Base-by-base conservation (phyloP, 768 basidiomycete genomes). In the Phanerochaete sordida region DNA sequence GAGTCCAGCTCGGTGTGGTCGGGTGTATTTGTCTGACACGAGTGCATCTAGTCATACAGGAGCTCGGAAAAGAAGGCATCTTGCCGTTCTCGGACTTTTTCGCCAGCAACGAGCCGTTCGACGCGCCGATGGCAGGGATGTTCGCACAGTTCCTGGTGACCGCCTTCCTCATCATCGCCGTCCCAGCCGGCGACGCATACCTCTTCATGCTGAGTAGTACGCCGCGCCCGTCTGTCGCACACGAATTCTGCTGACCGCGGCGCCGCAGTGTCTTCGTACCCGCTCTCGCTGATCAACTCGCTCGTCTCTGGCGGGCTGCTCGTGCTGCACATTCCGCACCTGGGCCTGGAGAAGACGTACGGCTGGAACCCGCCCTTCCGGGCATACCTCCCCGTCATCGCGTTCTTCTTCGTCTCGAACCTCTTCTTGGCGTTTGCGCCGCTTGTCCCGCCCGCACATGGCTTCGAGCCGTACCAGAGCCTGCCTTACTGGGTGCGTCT, bases 101-200 rank as follows among this genome's bases (percentile, higher is more conserved):
- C 64, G 82, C 88, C 0, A 86, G 84, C 67, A 89, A 83, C 68
- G 83, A 83, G 62, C 90, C 89, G 0, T 91, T 88, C 72, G 75
- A 79, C 59, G 82, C 88, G 0, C 91, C 91, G 0, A 69, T 87
- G 1, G 75, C 82, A 0, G 88, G 87, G 0, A 74, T 92, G 3
- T 79, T 84, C 49, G 74, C 79, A 0, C 87, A 89, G 64, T 91
- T 84, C 70, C 21, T 83, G 5, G 66, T 88, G 16, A 88, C 86
- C 0, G 78, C 81, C 23, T 63, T 79, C 12, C 75, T 88, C 58
- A 74, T 87, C 49, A 64, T 84, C 6, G 76, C 77, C 1, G 77
- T 85, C 0, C 90, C 90, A 0, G 80, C 87, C 0, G 89, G 91
- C 2, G 90, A 91, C 64, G 87, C 87, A 0, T 92, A 89, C 66